Evolutionary conservation across 2,329 filamentous ascomycete species (phyloP), one percentile per base, ranked within the genome.

Genomic region (Aspergillus tubingensis): DNA sequence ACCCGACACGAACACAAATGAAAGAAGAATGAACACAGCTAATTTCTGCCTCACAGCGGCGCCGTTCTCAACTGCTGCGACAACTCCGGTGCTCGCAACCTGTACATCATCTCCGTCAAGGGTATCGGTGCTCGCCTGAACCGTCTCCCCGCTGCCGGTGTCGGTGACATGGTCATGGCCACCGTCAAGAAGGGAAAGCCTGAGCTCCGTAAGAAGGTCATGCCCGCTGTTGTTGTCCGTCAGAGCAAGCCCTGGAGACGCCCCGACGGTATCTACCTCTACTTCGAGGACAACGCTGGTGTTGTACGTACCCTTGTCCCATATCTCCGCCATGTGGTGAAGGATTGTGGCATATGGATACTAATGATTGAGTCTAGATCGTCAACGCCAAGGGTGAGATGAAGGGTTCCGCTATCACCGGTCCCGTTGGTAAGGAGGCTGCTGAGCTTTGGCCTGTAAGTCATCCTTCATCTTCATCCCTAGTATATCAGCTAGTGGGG

Each of bases 101-200:
- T 99, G 71, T 99, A 98, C 91, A 97, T 98, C 88, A 98, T 99
- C 86, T 91, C 94, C 82, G 94, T 99, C 85, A 96, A 96, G 88
- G 94, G 94, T 83, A 92, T 95, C 79, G 94, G 94, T 86, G 94
- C 94, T 73, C 92, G 94, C 74, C 90, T 98, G 75, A 98, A 98
- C 89, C 89, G 94, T 81, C 88, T 99, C 78, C 94, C 94, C 74
- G 94, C 95, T 77, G 95, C 91, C 74, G 95, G 95, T 88, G 94
- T 97, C 76, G 95, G 95, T 77, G 95, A 98, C 87, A 98, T 98
- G 95, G 95, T 98, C 80, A 98, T 99, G 93, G 94, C 94, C 72
- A 98, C 95, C 72, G 95, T 98, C 85, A 98, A 99, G 92, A 98
- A 99, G 91, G 95, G 96, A 85, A 99, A 99, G 92, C 96, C 96